Conservation (phyloP, 2,329 filamentous ascomycete species). For the Cytospora piceicola region DNA sequence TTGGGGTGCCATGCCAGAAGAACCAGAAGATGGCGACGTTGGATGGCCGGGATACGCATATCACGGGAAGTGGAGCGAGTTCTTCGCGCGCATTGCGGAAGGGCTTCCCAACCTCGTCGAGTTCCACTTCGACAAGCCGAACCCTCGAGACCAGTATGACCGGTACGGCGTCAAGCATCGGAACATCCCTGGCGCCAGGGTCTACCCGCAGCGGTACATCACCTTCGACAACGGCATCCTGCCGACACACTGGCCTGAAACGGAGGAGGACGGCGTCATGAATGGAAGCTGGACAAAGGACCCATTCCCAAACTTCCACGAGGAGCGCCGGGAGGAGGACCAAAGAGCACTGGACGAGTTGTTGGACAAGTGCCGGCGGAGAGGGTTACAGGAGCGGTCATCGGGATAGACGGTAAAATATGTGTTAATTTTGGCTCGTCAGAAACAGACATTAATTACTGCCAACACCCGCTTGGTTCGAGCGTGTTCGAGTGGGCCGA, state of each 20-base stretch:
- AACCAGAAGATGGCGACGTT: too few species aligned
- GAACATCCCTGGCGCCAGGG: background rate
- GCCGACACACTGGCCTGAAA: slow-evolving; percentile 12
- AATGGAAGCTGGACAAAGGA: background rate
- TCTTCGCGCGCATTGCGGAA: slow-evolving; percentile 10
- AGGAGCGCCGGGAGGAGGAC: slow-evolving; percentile 10
- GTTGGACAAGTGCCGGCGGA: slow-evolving; percentile 5
- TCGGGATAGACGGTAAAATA: background rate
- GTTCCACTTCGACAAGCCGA: slow-evolving; percentile 12
- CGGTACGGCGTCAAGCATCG: slow-evolving; percentile 1
- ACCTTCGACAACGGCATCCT: slow-evolving; percentile 4
- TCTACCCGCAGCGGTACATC: slow-evolving; percentile 14
- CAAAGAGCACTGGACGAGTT: slow-evolving; percentile 6
- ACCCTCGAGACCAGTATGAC: background rate
- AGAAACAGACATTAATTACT: slow-evolving; percentile 3
- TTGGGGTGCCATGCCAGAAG: background rate
- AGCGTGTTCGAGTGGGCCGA: background rate
- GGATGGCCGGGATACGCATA: slow-evolving; percentile 2
- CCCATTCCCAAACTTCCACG: slow-evolving; percentile 13
- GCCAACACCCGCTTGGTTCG: background rate
- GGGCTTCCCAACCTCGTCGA: slow-evolving; percentile 20
- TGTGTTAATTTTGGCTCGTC: slow-evolving; percentile 2
- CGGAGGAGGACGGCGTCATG: background rate
- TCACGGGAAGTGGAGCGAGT: slow-evolving; percentile 23
- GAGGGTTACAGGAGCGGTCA: background rate